phyloP scores from a whole-genome alignment of 1,139 yeast genomes.

The Pichia cactophila region DNA sequence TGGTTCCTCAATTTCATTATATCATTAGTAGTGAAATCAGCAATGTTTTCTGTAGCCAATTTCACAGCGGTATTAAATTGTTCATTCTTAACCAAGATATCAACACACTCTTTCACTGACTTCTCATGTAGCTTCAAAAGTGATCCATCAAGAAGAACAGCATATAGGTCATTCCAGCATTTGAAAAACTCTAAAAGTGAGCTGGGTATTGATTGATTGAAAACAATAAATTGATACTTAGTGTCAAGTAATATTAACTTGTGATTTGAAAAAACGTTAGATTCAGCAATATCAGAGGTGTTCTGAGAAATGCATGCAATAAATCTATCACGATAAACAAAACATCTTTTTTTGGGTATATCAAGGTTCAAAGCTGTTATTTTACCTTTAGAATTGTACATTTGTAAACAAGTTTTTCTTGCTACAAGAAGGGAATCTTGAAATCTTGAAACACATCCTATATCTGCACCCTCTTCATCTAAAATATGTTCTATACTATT shows the following conservation, averaged over 20 bases:
- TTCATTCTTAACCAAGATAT: constrained; percentile 61
- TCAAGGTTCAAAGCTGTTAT: constrained; percentile 53
- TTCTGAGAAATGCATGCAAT: constrained; percentile 49
- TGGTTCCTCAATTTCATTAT: constrained; percentile 50
- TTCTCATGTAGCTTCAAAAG: constrained; percentile 65
- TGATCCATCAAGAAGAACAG: constrained; percentile 70
- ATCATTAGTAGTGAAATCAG: constrained; percentile 30
- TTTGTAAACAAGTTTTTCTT: constrained; percentile 42
- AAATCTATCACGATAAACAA: constrained; percentile 39
- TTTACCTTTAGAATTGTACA: constrained; percentile 49
- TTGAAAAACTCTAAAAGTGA: constrained; percentile 50
- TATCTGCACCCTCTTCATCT: constrained; percentile 64
- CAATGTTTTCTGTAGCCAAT: constrained; percentile 41
- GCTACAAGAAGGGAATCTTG: constrained; percentile 46
- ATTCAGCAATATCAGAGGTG: constrained; percentile 21
- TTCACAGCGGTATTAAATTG: constrained; percentile 67
- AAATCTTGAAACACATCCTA: constrained; percentile 51
- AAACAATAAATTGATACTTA: constrained; percentile 61
- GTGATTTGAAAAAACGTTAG: constrained; percentile 31
- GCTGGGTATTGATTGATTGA: constrained; percentile 59
- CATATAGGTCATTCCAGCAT: constrained; percentile 48
- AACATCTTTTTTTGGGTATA: constrained; percentile 48
- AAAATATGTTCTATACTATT: constrained; percentile 59
- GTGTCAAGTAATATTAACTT: constrained; percentile 62
- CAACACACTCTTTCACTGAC: constrained; percentile 58